A percentile compares a stretch with the other conserved stretches of the same genome.
These are phyloP conservation scores for Pythium angustatum DNA, from an alignment of 352 stramenopile species.

Conservation along the genomic window DNA sequence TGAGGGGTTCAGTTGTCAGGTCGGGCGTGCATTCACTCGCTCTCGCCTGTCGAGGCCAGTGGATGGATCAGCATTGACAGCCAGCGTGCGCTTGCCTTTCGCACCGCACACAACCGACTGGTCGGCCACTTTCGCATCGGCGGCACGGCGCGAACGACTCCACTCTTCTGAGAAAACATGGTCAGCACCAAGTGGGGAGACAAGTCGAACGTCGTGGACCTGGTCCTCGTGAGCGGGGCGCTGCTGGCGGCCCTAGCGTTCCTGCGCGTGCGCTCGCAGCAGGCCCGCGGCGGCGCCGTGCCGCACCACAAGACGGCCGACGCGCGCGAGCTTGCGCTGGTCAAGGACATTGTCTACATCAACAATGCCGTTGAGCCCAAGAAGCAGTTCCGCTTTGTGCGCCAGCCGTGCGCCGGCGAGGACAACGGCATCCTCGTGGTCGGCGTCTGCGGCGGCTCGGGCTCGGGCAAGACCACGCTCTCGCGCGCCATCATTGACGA, in stretches of 20 bases:
- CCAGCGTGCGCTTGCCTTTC: not conserved
- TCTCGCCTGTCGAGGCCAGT: no score
- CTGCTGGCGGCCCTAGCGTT: constrained; percentile 48
- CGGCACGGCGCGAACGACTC: not conserved
- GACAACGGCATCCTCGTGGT: constrained; percentile 86
- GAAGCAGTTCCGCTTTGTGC: constrained; percentile 47
- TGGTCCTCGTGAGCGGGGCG: constrained; percentile 46
- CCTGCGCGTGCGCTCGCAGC: constrained; percentile 50
- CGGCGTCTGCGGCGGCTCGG: constrained; percentile 90
- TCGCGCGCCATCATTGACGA: constrained; percentile 87
- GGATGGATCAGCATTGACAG: constrained; percentile 11
- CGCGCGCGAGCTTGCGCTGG: constrained; percentile 69
- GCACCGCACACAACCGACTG: not conserved
- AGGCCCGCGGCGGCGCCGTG: constrained; percentile 36
- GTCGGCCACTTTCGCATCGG: constrained; percentile 18
- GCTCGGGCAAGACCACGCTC: constrained; percentile 92
- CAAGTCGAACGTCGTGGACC: constrained; percentile 37
- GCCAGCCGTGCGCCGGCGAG: constrained; percentile 31
- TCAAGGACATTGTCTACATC: constrained; percentile 87
- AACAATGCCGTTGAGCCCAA: constrained; percentile 60
- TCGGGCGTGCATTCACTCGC: not conserved
- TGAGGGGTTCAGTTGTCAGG: constrained; percentile 27
- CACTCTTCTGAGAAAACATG: constrained; percentile 26
- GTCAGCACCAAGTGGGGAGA: constrained; percentile 34
- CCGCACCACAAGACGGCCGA: constrained; percentile 50